Percentiles rank a stretch among this genome's conserved stretches.
Evolutionary conservation across 2,329 filamentous ascomycete genomes (phyloP).

Genomic region (Elsinoe arachidis): DNA sequence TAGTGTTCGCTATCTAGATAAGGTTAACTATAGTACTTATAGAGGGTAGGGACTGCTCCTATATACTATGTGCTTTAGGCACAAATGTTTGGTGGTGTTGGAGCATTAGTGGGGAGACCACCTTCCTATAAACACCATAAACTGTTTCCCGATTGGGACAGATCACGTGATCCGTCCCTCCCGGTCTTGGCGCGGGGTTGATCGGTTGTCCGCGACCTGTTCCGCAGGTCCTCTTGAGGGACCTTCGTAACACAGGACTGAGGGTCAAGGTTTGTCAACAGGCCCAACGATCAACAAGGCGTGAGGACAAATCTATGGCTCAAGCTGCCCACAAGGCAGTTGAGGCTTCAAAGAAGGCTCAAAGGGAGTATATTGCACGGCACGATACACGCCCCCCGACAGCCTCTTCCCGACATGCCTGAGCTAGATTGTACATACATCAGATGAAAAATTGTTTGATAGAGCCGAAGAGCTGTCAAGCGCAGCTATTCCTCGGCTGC

Average conservation of each 20-base stretch:
- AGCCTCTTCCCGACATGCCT: neutral
- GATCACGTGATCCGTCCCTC: neutral
- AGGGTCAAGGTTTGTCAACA: no score
- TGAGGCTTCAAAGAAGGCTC: no score
- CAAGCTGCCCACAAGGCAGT: no score
- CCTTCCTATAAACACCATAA: neutral
- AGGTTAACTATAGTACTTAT: no score
- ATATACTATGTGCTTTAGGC: neutral
- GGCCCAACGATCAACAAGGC: no score
- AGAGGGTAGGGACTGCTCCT: neutral
- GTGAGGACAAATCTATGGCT: no score
- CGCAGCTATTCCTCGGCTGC: no score
- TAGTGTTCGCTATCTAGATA: no score
- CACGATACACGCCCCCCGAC: no score
- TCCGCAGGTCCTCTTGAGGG: neutral
- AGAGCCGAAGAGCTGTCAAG: neutral
- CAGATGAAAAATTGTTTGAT: neutral
- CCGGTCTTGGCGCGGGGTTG: neutral
- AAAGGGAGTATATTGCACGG: no score
- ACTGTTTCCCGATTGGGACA: neutral
- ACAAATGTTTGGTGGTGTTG: neutral
- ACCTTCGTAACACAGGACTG: conserved; percentile 2
- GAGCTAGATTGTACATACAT: neutral
- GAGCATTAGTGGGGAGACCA: neutral
- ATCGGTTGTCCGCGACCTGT: neutral